Evolutionary conservation across 176 grass and related monocot genomes (phyloP).

Genomic region (Olyra latifolia): DNA sequence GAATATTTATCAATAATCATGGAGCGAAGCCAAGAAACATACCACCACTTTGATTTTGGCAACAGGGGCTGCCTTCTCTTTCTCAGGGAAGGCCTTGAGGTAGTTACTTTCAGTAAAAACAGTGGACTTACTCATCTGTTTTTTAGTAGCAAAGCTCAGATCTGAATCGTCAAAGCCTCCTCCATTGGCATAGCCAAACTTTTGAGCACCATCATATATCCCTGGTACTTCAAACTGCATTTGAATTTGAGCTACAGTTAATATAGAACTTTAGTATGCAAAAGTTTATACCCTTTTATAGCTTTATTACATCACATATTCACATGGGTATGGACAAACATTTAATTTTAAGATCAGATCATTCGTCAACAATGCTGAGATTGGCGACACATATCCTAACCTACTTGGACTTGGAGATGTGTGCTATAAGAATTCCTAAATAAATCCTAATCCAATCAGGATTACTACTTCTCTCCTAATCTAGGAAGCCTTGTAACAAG

Average conservation of each 20-base stretch:
- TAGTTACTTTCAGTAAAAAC: slow-evolving; percentile 61
- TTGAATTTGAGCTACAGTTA: slow-evolving; percentile 22
- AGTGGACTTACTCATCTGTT: slow-evolving; percentile 48
- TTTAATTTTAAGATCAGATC: neutral
- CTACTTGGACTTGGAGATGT: no score
- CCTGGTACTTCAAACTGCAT: slow-evolving; percentile 65
- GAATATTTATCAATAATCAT: slow-evolving; percentile 13
- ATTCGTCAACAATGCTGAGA: neutral
- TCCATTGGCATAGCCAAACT: slow-evolving; percentile 50
- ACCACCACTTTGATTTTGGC: slow-evolving; percentile 99
- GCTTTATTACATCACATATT: slow-evolving; percentile 12
- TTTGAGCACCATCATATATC: slow-evolving; percentile 62
- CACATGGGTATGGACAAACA: neutral
- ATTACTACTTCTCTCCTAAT: no score
- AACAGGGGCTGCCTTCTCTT: slow-evolving; percentile 74
- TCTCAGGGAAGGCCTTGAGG: slow-evolving; percentile 61
- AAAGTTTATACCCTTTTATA: neutral
- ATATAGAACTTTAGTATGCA: neutral
- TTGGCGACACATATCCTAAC: no score
- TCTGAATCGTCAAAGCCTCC: slow-evolving; percentile 63
- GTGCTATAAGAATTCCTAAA: no score
- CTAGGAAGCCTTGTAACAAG: no score
- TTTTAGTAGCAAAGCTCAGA: slow-evolving; percentile 50
- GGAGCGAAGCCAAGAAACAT: slow-evolving; percentile 35
- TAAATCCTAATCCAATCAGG: no score